Evolutionary conservation across 202 grass and related monocot genomes (phyloP), one percentile per base, ranked within the genome.

Genomic region (Setaria viridis): DNA sequence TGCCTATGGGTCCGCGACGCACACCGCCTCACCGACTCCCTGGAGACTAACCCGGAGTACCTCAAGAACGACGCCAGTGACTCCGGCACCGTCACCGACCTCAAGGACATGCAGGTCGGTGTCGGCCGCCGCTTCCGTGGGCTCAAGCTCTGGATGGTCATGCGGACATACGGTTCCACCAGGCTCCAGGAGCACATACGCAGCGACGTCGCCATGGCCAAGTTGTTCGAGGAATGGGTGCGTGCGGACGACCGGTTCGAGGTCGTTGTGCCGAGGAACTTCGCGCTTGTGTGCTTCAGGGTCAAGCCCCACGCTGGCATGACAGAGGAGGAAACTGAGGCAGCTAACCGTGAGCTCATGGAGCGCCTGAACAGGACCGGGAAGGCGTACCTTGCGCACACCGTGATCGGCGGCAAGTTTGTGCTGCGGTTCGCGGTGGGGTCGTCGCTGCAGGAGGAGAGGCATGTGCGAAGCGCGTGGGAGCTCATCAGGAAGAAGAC

Each of bases 61-160:
- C 87, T 95, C 14, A 92, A 86, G 79, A 92, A 92, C 72, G 53
- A 76, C 11, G 87, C 85, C 4, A 95, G 85, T 3, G 88, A 95
- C 1, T 86, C 93, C 6, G 87, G 90, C 67, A 7, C 11, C 34
- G 93, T 92, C 37, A 87, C 88, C 0, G 93, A 95, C 51, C 86
- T 85, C 74, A 95, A 95, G 62, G 93, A 95, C 76, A 90, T 92
- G 84, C 93, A 95, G 62, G 73, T 95, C 16, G 93, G 90, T 12
- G 82, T 90, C 7, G 90, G 93, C 0, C 93, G 90, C 0, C 93
- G 93, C 0, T 95, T 95, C 85, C 87, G 93, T 0, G 87, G 90
- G 0, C 93, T 95, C 8, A 95, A 92, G 87, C 88, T 92, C 3
- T 95, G 93, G 93, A 90, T 86, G 88, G 93, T 95, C 51, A 75